These are phyloP conservation scores for Hygrocybe coccinea DNA, from an alignment of 768 basidiomycete species.

Conservation along the genomic window DNA sequence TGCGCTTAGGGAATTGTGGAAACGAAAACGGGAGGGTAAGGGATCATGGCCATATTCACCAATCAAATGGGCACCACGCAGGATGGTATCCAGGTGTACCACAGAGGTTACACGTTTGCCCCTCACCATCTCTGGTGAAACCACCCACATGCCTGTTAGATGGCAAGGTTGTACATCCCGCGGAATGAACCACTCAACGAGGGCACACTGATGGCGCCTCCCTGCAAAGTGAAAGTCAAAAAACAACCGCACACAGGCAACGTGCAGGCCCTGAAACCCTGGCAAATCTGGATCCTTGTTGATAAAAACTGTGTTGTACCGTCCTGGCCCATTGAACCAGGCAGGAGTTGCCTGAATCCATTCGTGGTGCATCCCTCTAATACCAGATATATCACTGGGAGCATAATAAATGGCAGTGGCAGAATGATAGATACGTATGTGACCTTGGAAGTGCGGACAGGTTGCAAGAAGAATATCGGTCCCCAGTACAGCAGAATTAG, in stretches of 20 bases:
- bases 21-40: conserved; percentile 20
- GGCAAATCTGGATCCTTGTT: conserved; percentile 9
- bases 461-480: conserved; percentile 13
- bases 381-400: conserved; percentile 24
- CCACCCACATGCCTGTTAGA: conserved; percentile 23
- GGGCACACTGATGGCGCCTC: conserved; percentile 19
- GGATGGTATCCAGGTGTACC: conserved; percentile 25
- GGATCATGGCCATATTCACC: conserved; percentile 19
- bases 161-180: conserved; percentile 14
- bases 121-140: conserved; percentile 13
- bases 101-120: conserved; percentile 13
- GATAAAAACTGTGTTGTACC: conserved; percentile 20
- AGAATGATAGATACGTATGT: conserved; percentile 15
- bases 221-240: conserved; percentile 18
- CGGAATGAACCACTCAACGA: conserved; percentile 24
- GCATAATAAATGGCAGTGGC: conserved; percentile 20
- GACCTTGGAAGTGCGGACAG: conserved; percentile 13
- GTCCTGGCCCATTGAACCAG: conserved; percentile 16
- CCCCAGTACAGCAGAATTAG: conserved; percentile 5
- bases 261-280: conserved; percentile 18
- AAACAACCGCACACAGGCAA: conserved; percentile 20
- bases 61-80: conserved; percentile 28
- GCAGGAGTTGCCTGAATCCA: conserved; percentile 17
- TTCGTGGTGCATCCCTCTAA: conserved; percentile 26
- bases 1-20: not conserved